Percentiles rank a stretch among this genome's conserved stretches.
Conservation (phyloP, 805 yeast species). For the Candida koratica region DNA sequence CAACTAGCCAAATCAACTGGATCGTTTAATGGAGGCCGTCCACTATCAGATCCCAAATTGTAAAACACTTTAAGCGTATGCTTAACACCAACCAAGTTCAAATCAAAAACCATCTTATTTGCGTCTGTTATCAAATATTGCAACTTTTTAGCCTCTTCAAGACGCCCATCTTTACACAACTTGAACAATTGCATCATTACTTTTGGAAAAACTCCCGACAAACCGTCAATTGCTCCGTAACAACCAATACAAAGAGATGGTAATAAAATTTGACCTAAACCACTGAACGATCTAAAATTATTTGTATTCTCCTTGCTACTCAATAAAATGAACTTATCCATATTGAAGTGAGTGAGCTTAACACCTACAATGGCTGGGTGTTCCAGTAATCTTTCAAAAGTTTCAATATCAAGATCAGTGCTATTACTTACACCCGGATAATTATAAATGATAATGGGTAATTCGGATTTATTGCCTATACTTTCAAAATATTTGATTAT, state of each 20-base stretch:
- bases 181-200: slow-evolving; percentile 17
- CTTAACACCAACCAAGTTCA: slow-evolving; percentile 31
- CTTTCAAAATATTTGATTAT: slow-evolving; percentile 26
- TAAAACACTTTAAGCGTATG: slow-evolving; percentile 17
- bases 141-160: slow-evolving; percentile 17
- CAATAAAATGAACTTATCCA: slow-evolving; percentile 20
- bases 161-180: slow-evolving; percentile 12
- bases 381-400: slow-evolving; percentile 22
- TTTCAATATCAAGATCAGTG: slow-evolving; percentile 21
- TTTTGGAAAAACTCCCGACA: slow-evolving; percentile 23
- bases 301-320: slow-evolving; percentile 14
- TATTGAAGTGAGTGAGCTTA: slow-evolving; percentile 24
- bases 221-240: slow-evolving; percentile 24
- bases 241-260: slow-evolving; percentile 22
- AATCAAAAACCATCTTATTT: slow-evolving; percentile 24
- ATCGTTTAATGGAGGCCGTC: slow-evolving; percentile 15
- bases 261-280: slow-evolving; percentile 23
- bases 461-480: slow-evolving; percentile 27
- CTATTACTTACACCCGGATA: slow-evolving; percentile 37
- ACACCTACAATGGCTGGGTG: slow-evolving; percentile 36
- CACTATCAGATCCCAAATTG: slow-evolving; percentile 20
- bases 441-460: slow-evolving; percentile 37
- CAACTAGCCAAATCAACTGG: slow-evolving; percentile 7
- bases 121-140: slow-evolving; percentile 20
- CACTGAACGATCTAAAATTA: slow-evolving; percentile 23